Evolutionary conservation across 768 basidiomycete species (phyloP).

Genomic region (Termitomyces sp.): DNA sequence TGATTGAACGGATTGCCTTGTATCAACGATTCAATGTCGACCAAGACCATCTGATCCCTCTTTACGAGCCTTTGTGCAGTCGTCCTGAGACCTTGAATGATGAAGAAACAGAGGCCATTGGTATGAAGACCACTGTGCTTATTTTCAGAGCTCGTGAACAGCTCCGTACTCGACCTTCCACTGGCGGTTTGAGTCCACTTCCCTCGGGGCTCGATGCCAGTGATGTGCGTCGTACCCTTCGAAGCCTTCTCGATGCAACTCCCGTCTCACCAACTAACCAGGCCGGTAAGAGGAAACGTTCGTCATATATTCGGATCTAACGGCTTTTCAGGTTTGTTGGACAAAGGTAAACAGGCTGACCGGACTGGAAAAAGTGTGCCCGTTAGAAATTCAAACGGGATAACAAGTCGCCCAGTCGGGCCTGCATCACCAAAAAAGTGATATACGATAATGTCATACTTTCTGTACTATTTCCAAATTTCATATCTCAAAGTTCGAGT

Average conservation of each 20-base stretch:
- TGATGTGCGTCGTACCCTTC: conserved; percentile 30
- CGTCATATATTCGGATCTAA: not conserved
- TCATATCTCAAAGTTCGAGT: not conserved
- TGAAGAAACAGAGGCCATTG: conserved; percentile 51
- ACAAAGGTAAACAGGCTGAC: not conserved
- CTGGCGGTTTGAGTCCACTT: conserved; percentile 30
- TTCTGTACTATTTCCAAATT: not conserved
- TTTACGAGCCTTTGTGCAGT: conserved; percentile 46
- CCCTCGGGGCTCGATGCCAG: conserved; percentile 23
- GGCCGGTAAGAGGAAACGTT: conserved; percentile 2
- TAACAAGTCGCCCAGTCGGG: conserved; percentile 12
- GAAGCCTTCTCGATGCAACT: conserved; percentile 9
- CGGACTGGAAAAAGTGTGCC: not conserved
- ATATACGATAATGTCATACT: not conserved
- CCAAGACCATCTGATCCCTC: conserved; percentile 38
- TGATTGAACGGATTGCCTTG: conserved; percentile 27
- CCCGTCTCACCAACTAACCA: conserved; percentile 1
- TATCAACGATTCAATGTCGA: conserved; percentile 53
- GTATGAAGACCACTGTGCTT: conserved; percentile 46
- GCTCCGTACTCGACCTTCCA: conserved; percentile 26
- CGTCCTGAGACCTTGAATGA: conserved; percentile 45
- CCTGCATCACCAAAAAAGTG: not conserved
- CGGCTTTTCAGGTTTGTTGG: not conserved
- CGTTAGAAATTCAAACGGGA: conserved; percentile 10
- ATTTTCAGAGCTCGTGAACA: conserved; percentile 51